A percentile compares a stretch with the other conserved stretches of the same genome.
Evolutionary conservation across 1,139 yeast genomes (phyloP).

Genomic region (Kodamaea sp.): DNA sequence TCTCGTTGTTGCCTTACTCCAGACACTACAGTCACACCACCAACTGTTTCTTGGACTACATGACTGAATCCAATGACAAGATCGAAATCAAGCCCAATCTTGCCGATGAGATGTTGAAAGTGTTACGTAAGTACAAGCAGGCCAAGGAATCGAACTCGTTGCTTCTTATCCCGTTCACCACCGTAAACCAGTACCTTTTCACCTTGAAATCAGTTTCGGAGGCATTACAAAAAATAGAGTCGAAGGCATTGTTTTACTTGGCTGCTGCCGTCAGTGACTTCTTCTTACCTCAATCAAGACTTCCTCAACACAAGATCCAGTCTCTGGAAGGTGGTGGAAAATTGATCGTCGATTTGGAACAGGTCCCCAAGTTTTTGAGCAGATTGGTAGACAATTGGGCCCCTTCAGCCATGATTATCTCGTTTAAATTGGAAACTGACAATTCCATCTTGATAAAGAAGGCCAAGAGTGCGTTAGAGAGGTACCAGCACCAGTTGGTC

Average conservation of each 20-base stretch:
- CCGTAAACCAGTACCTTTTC: conserved; percentile 90
- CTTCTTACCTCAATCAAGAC: conserved; percentile 79
- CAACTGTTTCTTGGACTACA: conserved; percentile 81
- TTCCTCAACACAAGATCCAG: conserved; percentile 94
- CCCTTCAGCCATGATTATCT: conserved; percentile 89
- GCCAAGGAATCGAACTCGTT: conserved; percentile 63
- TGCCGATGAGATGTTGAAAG: conserved; percentile 62
- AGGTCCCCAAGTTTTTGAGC: conserved; percentile 91
- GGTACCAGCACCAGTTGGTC: conserved; percentile 91
- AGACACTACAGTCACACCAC: conserved; percentile 86
- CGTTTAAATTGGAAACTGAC: conserved; percentile 95
- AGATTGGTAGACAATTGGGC: conserved; percentile 94
- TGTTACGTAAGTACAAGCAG: conserved; percentile 62
- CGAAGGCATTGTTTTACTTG: conserved; percentile 71
- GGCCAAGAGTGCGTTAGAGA: conserved; percentile 72
- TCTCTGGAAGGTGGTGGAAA: conserved; percentile 73
- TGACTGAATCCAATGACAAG: conserved; percentile 56
- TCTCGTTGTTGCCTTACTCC: conserved; percentile 86
- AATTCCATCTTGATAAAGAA: conserved; percentile 65
- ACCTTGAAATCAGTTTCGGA: conserved; percentile 72
- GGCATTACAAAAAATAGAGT: conserved; percentile 52
- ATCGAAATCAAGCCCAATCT: conserved; percentile 63
- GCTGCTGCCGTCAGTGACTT: conserved; percentile 99
- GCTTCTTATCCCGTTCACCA: conserved; percentile 82
- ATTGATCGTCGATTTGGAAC: conserved; percentile 82